phyloP scores from a whole-genome alignment of 306 rosid genomes.

The Cucurbita moschata region DNA sequence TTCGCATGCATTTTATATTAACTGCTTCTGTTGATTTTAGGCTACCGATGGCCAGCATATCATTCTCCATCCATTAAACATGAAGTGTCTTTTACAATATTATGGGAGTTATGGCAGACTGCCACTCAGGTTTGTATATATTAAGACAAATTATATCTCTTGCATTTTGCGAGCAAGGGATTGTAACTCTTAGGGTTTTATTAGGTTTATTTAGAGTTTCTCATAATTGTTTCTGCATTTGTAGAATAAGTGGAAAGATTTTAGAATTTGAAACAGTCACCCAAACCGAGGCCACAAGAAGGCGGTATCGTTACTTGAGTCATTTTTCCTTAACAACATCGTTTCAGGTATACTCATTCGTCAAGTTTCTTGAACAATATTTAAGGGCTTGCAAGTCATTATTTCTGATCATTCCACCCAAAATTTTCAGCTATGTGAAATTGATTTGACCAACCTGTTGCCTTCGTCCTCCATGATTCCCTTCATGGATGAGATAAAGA shows the following conservation, averaged over 20 bases:
- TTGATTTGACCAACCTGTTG: constrained; percentile 60
- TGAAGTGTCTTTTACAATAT: constrained; percentile 79
- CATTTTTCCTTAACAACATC: constrained; percentile 82
- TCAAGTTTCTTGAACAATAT: neutral
- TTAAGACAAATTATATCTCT: neutral
- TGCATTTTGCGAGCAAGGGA: neutral
- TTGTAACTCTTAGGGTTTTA: neutral
- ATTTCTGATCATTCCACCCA: constrained; percentile 10
- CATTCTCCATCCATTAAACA: constrained; percentile 85
- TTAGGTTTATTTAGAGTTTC: neutral
- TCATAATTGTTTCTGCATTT: constrained; percentile 2
- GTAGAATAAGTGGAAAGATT: constrained; percentile 75
- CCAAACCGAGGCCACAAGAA: constrained; percentile 81
- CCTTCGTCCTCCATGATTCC: constrained; percentile 62
- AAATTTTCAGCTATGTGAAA: constrained; percentile 74
- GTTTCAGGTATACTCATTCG: constrained; percentile 47
- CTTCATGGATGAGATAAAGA: constrained; percentile 78
- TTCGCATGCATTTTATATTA: neutral
- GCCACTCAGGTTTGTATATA: constrained; percentile 55
- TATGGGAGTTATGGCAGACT: constrained; percentile 66
- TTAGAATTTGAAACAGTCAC: constrained; percentile 68
- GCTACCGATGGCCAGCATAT: constrained; percentile 92
- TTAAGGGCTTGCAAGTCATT: neutral
- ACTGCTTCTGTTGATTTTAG: constrained; percentile 37
- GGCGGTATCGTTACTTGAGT: constrained; percentile 72